Evolutionary conservation across 1,284 basidiomycete species (phyloP), one percentile per base, ranked within the genome.

Genomic region (Anthracocystis panici-leucophaei): DNA sequence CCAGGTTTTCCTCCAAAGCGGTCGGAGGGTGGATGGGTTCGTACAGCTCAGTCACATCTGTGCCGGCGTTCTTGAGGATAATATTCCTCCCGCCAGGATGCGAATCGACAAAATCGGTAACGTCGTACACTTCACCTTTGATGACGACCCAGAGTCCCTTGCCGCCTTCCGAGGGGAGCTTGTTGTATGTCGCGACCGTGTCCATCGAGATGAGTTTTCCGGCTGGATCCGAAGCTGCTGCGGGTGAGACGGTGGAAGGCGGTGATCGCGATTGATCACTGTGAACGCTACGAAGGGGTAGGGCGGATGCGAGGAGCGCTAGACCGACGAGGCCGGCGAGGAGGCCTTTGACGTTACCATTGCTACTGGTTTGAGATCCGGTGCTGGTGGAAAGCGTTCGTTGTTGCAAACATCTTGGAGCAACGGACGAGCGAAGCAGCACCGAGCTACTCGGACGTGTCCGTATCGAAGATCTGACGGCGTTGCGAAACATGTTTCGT

Each of bases 11-110:
- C 31, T 82, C 61, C 27, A 85, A 44, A 6, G 83, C 84, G 18
- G 76, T 82, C 6, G 79, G 78, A 12, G 82, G 82, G 50, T 85
- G 83, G 21, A 84, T 77, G 10, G 82, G 80, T 40, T 82, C 83
- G 60, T 80, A 85, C 44, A 78, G 61, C 60, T 71, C 70, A n/a
- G 72, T 78, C 27, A 91, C 92, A 84, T 94, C 92, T 68, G 88
- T 88, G 18, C 93, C 92, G 8, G 90, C 92, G 78, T 93, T 92
- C 78, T 90, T 91, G 35, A 94, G 84, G 74, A 94, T 91, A 77
- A 93, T 90, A 59, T 89, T 88, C 35, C 90, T 86, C 9, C 93
- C 94, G 51, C 93, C 94, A 0, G 93, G 93, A 76, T 95, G 93
- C 62, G 90, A 79, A 29, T 87, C 86, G 49, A 96, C 86, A 83